phyloP scores from a whole-genome alignment of 768 basidiomycete species.

The Astraeus odoratus region DNA sequence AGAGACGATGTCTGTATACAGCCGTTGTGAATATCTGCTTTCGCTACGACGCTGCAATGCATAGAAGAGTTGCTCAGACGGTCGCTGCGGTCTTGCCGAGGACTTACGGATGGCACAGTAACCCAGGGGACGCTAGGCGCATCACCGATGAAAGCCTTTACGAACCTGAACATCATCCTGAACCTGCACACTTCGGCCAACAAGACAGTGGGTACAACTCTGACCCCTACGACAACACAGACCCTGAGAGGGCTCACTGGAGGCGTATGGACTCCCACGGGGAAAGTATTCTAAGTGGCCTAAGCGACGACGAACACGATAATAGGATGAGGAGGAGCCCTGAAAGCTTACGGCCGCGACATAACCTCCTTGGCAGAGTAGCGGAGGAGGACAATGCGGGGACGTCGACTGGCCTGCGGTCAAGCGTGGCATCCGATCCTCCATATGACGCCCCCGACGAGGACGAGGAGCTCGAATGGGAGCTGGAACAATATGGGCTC shows the following conservation, averaged over 20 bases:
- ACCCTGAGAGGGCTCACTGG: conserved; percentile 20
- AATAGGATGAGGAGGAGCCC: conserved; percentile 27
- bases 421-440: conserved; percentile 7
- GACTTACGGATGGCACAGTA: conserved; percentile 13
- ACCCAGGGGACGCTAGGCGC: conserved; percentile 14
- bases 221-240: conserved; percentile 13
- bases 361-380: conserved; percentile 28
- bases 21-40: not conserved
- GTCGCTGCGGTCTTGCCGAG: conserved; percentile 22
- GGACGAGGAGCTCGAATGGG: conserved; percentile 40
- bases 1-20: conserved; percentile 9
- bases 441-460: conserved; percentile 27
- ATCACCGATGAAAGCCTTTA: conserved; percentile 9
- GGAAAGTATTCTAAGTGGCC: conserved; percentile 26
- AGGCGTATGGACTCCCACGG: conserved; percentile 25
- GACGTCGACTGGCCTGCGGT: conserved; percentile 7
- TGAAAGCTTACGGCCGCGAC: conserved; percentile 26
- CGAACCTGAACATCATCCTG: not conserved
- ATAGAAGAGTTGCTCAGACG: conserved; percentile 27
- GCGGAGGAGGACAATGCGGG: conserved; percentile 31
- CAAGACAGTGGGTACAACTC: conserved; percentile 16
- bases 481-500: conserved; percentile 42
- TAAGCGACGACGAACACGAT: conserved; percentile 18
- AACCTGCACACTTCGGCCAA: conserved; percentile 11
- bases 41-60: conserved; percentile 14